A percentile compares a stretch with the other conserved stretches of the same genome.
phyloP scores from a whole-genome alignment of 2,329 filamentous ascomycete species.

The Ophiostoma quercus region DNA sequence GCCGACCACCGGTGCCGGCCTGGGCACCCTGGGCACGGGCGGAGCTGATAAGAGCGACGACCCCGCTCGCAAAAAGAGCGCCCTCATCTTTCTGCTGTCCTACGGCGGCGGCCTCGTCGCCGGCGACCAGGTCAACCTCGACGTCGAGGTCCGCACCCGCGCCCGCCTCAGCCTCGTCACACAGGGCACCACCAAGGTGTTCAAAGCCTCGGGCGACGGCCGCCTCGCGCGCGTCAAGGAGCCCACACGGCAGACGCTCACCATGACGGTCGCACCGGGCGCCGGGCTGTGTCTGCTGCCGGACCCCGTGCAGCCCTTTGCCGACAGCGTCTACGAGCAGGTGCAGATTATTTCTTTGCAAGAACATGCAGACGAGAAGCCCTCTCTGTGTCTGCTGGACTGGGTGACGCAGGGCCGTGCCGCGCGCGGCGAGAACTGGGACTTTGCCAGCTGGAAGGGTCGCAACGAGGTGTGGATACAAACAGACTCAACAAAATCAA shows the following conservation, averaged over 20 bases:
- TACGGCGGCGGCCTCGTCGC: constrained; percentile 92
- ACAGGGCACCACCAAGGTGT: constrained; percentile 89
- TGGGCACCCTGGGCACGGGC: background rate
- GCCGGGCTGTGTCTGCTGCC: constrained; percentile 66
- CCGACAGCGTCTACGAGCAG: constrained; percentile 76
- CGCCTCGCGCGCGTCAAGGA: constrained; percentile 22
- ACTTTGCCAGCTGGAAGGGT: constrained; percentile 70
- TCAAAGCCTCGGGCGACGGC: constrained; percentile 56
- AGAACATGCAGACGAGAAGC: constrained; percentile 31
- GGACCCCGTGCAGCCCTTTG: constrained; percentile 90
- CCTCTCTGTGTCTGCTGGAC: constrained; percentile 74
- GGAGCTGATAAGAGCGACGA: constrained; percentile 31
- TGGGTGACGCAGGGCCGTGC: constrained; percentile 89
- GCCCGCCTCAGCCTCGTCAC: constrained; percentile 65
- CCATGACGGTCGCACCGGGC: constrained; percentile 45
- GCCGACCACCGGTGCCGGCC: constrained; percentile 45
- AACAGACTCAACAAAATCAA: background rate
- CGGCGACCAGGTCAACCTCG: constrained; percentile 73
- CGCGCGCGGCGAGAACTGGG: constrained; percentile 86
- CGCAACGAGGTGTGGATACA: constrained; percentile 76
- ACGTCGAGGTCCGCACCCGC: constrained; percentile 56
- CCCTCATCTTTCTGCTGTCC: constrained; percentile 82
- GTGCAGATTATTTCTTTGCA: constrained; percentile 36
- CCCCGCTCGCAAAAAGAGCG: constrained; percentile 48
- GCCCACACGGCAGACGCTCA: constrained; percentile 53